Base-by-base conservation (phyloP, 2,329 filamentous ascomycete genomes). In the Bipolaris sorokiniana region DNA sequence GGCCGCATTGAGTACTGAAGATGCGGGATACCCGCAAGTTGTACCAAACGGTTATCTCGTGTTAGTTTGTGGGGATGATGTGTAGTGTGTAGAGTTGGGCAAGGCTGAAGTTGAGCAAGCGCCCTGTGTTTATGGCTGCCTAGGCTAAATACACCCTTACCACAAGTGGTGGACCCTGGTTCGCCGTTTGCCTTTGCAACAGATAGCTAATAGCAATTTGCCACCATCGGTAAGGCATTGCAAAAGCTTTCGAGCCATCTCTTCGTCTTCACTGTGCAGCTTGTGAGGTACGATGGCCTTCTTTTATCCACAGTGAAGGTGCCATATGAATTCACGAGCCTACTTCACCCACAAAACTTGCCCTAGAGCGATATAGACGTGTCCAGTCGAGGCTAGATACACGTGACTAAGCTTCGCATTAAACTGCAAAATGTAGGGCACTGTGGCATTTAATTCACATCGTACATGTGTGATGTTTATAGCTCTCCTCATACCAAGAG, bases 91-190 rank as follows among this genome's bases (percentile, higher is more conserved):
- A 15, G 10, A 42, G 40, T 23, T 18, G 40, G 20, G 40, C 10
- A 31, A 31, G 28, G 28, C 28, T 31, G 28, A 13, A 36, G 33
- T 10, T 28, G 41, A 18, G 37, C 37, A 20, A 40, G 15, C 31
- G 28, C 15, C 31, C 20, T 33, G 33, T 20, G 9, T 16, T 16
- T 31, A 33, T 45, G 49, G 44, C 44, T 38, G 22, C 23, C 36
- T 37, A 38, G 48, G 54, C 54, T 56, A 54, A 51, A 40, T 41
- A 37, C 23, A 16, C 31, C 47, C 38, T 48, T 52, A 13, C 33
- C 23, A 15, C n/a, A 38, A 37, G 22, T 23, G 31, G 46, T 13
- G 48, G 53, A 23, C 15, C 28, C 41, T 47, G n/a, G 48, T 52
- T 47, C 34, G 54, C 48, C 26, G 3, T 31, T 34, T n/a, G 31